phyloP scores from a whole-genome alignment of 805 yeast genomes.

The Nakazawaea wickerhamii region DNA sequence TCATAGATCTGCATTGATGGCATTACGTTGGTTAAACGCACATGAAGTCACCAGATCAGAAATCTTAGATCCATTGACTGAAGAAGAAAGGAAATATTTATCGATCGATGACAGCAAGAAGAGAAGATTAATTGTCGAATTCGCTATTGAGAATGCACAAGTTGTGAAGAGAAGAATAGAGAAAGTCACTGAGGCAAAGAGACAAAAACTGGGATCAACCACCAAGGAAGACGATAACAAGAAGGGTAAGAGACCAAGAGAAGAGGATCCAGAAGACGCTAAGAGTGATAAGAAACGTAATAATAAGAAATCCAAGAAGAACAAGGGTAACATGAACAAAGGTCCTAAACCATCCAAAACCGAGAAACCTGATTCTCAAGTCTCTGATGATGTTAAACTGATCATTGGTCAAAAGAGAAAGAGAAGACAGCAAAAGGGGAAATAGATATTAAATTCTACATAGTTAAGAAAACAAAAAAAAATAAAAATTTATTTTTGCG shows the following conservation, averaged over 20 bases:
- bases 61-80: slow-evolving; percentile 61
- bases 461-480: no score
- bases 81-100: slow-evolving; percentile 57
- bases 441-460: not conserved
- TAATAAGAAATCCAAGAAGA: slow-evolving; percentile 20
- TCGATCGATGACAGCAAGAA: slow-evolving; percentile 49
- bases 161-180: slow-evolving; percentile 89
- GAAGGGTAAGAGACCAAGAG: slow-evolving; percentile 7
- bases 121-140: slow-evolving; percentile 85
- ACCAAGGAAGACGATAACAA: slow-evolving; percentile 1
- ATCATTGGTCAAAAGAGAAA: slow-evolving; percentile 66
- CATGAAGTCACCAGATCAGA: slow-evolving; percentile 75
- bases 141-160: slow-evolving; percentile 93
- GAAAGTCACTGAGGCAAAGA: slow-evolving; percentile 40
- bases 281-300: slow-evolving; percentile 23
- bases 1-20: slow-evolving; percentile 92
- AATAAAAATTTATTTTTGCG: no score
- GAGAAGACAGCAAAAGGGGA: slow-evolving; percentile 46
- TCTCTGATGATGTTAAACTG: slow-evolving; percentile 53
- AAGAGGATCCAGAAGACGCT: slow-evolving; percentile 11
- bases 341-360: slow-evolving; percentile 21
- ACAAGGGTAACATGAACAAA: slow-evolving; percentile 41
- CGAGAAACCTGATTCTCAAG: slow-evolving; percentile 18
- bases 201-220: slow-evolving; percentile 21
- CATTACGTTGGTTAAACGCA: slow-evolving; percentile 93